phyloP scores from a whole-genome alignment of 2,329 filamentous ascomycete genomes.

The Xylaria sp. region DNA sequence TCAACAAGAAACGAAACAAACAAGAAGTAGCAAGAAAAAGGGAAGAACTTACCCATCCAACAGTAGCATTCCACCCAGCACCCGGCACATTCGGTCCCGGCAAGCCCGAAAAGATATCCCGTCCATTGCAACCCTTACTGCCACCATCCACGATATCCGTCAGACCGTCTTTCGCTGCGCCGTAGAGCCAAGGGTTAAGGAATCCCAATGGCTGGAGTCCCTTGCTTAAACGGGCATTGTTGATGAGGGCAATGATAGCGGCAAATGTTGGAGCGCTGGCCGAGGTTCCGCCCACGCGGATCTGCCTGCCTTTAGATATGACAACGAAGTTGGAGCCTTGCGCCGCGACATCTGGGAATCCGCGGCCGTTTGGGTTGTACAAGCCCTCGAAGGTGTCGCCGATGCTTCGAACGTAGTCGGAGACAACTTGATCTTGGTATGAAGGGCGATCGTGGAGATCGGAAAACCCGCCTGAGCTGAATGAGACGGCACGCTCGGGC shows the following conservation, averaged over 20 bases:
- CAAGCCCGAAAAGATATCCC: conserved; percentile 24
- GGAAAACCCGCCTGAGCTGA: conserved; percentile 16
- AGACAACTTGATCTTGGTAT: conserved; percentile 7
- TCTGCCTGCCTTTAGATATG: background rate
- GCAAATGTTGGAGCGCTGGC: conserved; percentile 11
- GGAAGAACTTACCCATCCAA: conserved; percentile 34
- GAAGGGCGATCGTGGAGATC: conserved; percentile 7
- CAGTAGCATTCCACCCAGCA: conserved; percentile 38
- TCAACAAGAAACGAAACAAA: background rate
- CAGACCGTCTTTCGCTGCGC: conserved; percentile 59
- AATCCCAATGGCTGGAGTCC: conserved; percentile 3
- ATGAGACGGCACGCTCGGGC: conserved; percentile 13
- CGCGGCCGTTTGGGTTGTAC: conserved; percentile 48
- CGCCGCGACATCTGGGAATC: conserved; percentile 33
- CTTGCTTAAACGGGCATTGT: conserved; percentile 5
- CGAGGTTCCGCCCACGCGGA: conserved; percentile 2
- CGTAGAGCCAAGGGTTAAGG: conserved; percentile 39
- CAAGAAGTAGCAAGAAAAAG: background rate
- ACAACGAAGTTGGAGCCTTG: conserved; percentile 2
- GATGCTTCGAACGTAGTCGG: conserved; percentile 45
- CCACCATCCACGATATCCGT: conserved; percentile 36
- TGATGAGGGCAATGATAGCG: conserved; percentile 6
- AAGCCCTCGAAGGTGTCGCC: conserved; percentile 37
- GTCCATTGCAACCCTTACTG: conserved; percentile 33
- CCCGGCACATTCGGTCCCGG: conserved; percentile 29